A percentile compares a stretch with the other conserved stretches of the same genome.
Conservation (phyloP, 768 basidiomycete species). For the Kwoniella botswanensis region DNA sequence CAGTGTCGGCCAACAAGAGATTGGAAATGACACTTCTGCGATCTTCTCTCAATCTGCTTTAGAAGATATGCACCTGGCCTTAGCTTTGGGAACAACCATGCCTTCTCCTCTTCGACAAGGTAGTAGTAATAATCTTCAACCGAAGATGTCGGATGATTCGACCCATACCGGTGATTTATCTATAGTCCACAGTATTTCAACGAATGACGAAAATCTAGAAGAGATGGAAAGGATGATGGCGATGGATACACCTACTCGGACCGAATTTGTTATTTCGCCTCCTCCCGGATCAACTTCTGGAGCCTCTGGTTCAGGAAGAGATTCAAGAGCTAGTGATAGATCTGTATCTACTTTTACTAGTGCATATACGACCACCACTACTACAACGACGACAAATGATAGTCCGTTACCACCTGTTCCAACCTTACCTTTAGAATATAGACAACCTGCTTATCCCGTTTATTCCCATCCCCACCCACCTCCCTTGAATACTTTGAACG, state of each 20-base stretch:
- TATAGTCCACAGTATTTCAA: neutral
- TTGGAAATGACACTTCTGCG: neutral
- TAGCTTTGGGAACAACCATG: neutral
- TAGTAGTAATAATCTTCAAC: too few species aligned
- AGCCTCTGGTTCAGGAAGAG: constrained; percentile 1
- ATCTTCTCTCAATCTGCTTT: constrained; percentile 13
- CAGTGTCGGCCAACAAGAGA: neutral
- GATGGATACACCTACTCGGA: constrained; percentile 53
- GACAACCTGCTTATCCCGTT: constrained; percentile 10
- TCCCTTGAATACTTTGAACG: neutral
- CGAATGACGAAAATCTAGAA: constrained; percentile 35
- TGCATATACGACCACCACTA: neutral
- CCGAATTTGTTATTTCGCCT: constrained; percentile 51
- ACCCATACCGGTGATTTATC: constrained; percentile 4
- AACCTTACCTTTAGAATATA: constrained; percentile 3
- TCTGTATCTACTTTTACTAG: constrained; percentile 6
- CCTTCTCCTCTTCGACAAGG: neutral
- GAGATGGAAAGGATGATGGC: constrained; percentile 51
- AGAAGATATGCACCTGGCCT: constrained; percentile 23
- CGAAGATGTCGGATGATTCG: neutral
- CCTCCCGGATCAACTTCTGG: constrained; percentile 10
- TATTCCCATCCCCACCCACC: constrained; percentile 34
- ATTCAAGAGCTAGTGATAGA: constrained; percentile 19
- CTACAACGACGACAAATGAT: neutral
- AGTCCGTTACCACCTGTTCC: constrained; percentile 22